Evolutionary conservation across 768 basidiomycete genomes (phyloP).

Genomic region (Lactarius deliciosus): DNA sequence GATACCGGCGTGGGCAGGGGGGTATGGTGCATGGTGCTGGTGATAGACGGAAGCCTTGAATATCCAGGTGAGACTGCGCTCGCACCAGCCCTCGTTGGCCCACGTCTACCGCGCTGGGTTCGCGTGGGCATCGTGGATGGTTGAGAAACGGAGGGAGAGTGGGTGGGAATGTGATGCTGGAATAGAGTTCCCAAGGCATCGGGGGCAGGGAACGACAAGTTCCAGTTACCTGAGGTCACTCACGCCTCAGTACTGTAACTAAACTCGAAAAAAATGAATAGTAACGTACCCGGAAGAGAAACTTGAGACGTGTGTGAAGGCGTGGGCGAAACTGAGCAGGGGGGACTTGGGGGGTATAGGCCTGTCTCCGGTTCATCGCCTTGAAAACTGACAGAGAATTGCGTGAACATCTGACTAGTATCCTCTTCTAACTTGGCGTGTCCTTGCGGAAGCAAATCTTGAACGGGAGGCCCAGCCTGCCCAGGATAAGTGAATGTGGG

Average conservation of each 20-base stretch:
- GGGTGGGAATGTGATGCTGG: neutral
- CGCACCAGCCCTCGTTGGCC: neutral
- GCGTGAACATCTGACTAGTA: neutral
- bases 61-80: neutral
- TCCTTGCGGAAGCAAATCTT: neutral
- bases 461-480: neutral
- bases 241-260: neutral
- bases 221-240: neutral
- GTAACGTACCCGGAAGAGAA: neutral
- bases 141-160: slow-evolving; percentile 6
- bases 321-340: slow-evolving; percentile 2
- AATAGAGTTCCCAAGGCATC: neutral
- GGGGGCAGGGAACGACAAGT: neutral
- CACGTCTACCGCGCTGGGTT: neutral
- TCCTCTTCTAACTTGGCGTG: neutral
- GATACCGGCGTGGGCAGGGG: no score
- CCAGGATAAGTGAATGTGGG: neutral
- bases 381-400: neutral
- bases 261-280: neutral
- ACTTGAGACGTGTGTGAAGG: neutral
- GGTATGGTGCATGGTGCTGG: neutral
- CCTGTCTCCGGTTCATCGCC: slow-evolving; percentile 1
- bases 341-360: neutral
- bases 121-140: neutral
- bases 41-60: neutral